phyloP scores from a whole-genome alignment of 2,329 filamentous ascomycete species.

The Ploettnerulaceae sp. region DNA sequence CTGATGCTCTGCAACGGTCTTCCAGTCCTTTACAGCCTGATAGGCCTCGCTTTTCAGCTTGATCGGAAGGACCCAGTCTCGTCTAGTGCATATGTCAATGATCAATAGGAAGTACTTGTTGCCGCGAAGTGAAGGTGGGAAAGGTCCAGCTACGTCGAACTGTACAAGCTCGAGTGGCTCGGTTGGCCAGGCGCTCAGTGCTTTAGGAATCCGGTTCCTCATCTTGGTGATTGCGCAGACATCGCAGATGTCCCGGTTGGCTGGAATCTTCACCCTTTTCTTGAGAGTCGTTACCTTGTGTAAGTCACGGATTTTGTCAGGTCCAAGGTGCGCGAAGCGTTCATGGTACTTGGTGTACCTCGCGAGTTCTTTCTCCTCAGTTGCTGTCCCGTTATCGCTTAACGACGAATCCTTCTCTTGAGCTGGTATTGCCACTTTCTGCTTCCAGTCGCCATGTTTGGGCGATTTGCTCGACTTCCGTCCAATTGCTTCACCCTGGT shows the following conservation, averaged over 20 bases:
- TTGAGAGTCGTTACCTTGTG: not conserved
- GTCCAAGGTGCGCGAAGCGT: not conserved
- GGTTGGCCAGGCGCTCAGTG: not conserved
- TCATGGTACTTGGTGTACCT: not conserved
- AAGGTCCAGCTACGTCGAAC: not conserved
- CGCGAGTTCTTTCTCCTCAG: not conserved
- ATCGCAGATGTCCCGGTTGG: not conserved
- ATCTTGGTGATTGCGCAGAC: not conserved
- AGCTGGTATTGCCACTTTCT: not conserved
- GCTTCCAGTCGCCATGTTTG: not conserved
- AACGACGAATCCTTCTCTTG: not conserved
- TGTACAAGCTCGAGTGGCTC: not conserved
- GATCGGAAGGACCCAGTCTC: not conserved
- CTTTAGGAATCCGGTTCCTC: not conserved
- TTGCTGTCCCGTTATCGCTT: not conserved
- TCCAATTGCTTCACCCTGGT: not conserved
- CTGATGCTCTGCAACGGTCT: not conserved
- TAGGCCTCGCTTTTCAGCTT: not conserved
- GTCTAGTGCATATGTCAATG: not conserved
- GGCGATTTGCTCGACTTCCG: not conserved
- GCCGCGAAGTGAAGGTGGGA: not conserved
- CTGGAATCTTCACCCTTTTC: not conserved
- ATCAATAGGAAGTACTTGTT: not conserved
- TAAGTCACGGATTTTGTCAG: too few relatives aligned
- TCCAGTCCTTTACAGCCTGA: not conserved